These are phyloP conservation scores for Drosera capensis DNA, from an alignment of 148 eudicot species.

Conservation along the genomic window DNA sequence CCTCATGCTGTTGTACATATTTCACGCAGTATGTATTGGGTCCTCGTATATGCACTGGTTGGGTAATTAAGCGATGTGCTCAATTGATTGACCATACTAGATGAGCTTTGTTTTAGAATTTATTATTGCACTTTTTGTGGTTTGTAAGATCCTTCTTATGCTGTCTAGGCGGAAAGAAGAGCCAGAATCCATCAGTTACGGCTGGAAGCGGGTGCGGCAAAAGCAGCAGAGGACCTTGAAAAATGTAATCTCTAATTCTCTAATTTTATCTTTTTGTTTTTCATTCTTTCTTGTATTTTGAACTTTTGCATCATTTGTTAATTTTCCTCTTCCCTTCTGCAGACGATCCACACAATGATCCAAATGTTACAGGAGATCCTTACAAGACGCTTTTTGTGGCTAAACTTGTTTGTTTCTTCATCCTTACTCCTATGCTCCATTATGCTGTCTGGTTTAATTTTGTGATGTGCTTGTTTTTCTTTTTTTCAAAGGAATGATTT, in stretches of 20 bases:
- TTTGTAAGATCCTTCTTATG: constrained; percentile 2
- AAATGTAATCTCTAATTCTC: constrained; percentile 37
- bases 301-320: not conserved
- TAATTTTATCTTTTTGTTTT: not conserved
- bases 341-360: constrained; percentile 85
- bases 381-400: constrained; percentile 95
- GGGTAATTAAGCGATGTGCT: no score
- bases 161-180: constrained; percentile 42
- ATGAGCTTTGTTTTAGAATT: not conserved
- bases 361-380: constrained; percentile 80
- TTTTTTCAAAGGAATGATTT: no score
- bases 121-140: constrained; percentile 6
- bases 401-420: constrained; percentile 53
- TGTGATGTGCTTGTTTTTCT: no score
- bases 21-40: no score
- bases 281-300: not conserved
- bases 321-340: constrained; percentile 10
- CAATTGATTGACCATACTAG: no score
- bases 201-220: constrained; percentile 80
- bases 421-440: no score
- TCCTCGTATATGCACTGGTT: no score
- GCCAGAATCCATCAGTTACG: constrained; percentile 73
- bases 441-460: no score
- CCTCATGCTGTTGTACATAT: no score
- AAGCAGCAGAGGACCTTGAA: constrained; percentile 88